Conservation (phyloP, 2,329 filamentous ascomycete species). For the Colletotrichum paranaense region DNA sequence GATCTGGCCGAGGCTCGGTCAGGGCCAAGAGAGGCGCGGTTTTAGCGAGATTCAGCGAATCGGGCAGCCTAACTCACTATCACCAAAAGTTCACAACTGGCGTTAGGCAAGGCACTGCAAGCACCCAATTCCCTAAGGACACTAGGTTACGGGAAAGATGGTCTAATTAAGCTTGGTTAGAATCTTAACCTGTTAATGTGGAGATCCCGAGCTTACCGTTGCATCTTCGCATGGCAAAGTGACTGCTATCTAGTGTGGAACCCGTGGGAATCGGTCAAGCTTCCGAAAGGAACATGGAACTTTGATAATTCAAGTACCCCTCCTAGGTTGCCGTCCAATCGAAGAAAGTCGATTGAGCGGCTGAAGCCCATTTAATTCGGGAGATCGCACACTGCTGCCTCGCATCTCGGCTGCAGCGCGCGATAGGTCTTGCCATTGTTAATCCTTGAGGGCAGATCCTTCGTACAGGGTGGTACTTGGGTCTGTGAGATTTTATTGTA, state of each 20-base stretch:
- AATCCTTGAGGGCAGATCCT: background rate
- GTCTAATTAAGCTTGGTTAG: background rate
- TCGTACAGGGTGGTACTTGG: background rate
- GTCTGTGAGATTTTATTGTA: background rate
- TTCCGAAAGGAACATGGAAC: background rate
- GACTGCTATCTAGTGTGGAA: background rate
- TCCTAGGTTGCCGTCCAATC: background rate
- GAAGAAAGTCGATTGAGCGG: background rate
- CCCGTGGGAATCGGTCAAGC: background rate
- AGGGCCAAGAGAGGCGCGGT: background rate
- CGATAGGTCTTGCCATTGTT: background rate
- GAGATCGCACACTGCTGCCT: background rate
- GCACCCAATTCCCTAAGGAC: background rate
- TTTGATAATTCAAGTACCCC: background rate
- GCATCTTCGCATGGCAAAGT: background rate
- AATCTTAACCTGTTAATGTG: background rate
- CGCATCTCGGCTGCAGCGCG: background rate
- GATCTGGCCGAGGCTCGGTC: background rate
- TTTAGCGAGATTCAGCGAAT: no score
- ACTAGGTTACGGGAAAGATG: background rate
- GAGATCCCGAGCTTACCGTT: background rate
- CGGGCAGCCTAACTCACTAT: background rate
- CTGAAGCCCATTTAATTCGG: background rate
- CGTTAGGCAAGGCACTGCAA: background rate
- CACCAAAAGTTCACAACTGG: background rate